These are phyloP conservation scores for Thuja plicata DNA, from an alignment of 83 land plant species.

Conservation along the genomic window DNA sequence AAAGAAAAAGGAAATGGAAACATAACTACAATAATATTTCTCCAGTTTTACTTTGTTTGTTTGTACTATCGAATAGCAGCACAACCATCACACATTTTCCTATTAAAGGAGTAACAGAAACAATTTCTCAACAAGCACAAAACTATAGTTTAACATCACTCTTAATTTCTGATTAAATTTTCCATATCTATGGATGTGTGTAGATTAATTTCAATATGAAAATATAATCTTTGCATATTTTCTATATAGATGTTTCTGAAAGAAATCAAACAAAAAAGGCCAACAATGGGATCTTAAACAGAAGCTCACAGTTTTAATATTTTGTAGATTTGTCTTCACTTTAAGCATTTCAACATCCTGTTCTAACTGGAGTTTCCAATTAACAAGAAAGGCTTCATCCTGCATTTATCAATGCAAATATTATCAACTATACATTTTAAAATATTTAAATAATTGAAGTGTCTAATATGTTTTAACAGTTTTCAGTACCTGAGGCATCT, in stretches of 20 bases:
- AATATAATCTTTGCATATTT: not conserved
- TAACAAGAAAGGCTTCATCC: conserved; percentile 75
- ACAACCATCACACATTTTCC: too few species aligned
- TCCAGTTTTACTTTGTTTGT: too few species aligned
- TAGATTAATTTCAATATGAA: not conserved
- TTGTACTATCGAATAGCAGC: too few species aligned
- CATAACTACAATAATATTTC: too few species aligned
- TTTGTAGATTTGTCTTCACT: conserved; percentile 66
- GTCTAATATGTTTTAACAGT: not conserved
- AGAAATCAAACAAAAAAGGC: not conserved
- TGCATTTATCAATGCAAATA: conserved; percentile 21
- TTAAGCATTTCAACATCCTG: conserved; percentile 83
- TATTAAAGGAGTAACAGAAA: too few species aligned
- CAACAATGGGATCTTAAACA: not conserved
- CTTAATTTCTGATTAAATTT: not conserved
- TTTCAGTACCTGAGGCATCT: conserved; percentile 75
- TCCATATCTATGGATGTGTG: too few species aligned
- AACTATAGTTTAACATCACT: not conserved
- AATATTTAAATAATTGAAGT: not conserved
- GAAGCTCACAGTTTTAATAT: conserved; percentile 66
- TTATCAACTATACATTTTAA: not conserved
- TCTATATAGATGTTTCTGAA: not conserved
- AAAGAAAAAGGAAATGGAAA: too few species aligned
- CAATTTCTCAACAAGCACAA: too few species aligned
- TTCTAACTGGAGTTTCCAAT: conserved; percentile 88